Evolutionary conservation across 352 stramenopile species (phyloP).

Genomic region (Plasmopara halstedii): DNA sequence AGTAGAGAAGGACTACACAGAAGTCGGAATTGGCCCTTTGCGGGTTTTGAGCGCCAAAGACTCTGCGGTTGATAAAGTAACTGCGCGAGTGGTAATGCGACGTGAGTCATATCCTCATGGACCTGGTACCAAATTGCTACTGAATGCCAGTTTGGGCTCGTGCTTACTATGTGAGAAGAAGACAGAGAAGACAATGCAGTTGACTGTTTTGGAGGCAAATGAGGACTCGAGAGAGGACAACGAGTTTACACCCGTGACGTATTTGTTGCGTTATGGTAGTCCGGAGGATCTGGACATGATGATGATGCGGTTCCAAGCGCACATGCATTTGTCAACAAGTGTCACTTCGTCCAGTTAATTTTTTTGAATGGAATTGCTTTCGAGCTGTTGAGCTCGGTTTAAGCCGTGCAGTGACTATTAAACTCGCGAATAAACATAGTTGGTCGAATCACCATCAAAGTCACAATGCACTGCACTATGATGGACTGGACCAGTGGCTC

Average conservation of each 20-base stretch:
- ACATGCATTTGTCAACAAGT: conserved; percentile 25
- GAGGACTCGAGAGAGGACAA: conserved; percentile 27
- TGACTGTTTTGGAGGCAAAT: conserved; percentile 50
- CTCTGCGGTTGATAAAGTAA: conserved; percentile 32
- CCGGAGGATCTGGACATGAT: conserved; percentile 52
- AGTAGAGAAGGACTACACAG: conserved; percentile 60
- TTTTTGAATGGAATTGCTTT: conserved; percentile 11
- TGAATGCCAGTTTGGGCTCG: conserved; percentile 59
- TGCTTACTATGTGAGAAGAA: conserved; percentile 62
- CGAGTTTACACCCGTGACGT: conserved; percentile 59
- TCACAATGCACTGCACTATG: background rate
- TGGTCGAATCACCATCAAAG: conserved; percentile 14
- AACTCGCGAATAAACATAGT: conserved; percentile 12
- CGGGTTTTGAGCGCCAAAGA: conserved; percentile 49
- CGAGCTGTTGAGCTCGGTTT: conserved; percentile 27
- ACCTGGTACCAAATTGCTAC: conserved; percentile 66
- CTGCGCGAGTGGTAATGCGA: conserved; percentile 66
- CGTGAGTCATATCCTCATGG: conserved; percentile 66
- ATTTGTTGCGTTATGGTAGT: conserved; percentile 58
- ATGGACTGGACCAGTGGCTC: too few relatives aligned
- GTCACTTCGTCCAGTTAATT: conserved; percentile 21
- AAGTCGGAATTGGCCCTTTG: conserved; percentile 70
- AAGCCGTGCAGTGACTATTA: conserved; percentile 22
- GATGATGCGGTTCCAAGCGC: conserved; percentile 33
- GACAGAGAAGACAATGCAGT: conserved; percentile 68